phyloP scores from a whole-genome alignment of 257 asterid genomes.

The Paraleonurus japonicus region DNA sequence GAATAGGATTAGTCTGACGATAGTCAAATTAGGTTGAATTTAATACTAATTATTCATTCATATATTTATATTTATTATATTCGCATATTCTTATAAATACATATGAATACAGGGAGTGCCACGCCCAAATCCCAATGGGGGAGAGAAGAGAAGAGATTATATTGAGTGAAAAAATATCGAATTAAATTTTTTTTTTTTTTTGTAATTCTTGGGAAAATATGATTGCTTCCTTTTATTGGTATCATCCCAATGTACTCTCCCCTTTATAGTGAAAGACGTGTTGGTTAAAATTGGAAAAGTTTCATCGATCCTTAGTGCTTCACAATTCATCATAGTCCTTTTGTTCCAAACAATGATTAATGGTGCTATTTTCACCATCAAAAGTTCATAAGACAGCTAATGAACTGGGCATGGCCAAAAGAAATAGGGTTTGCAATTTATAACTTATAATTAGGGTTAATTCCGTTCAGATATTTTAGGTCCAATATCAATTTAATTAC shows the following conservation, averaged over 20 bases:
- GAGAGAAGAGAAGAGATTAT: too few species aligned
- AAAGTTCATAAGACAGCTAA: conserved; percentile 5
- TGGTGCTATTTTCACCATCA: conserved; percentile 1
- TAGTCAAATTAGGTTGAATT: neutral
- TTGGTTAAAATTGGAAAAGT: conserved; percentile 25
- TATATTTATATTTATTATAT: too few species aligned
- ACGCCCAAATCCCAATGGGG: too few species aligned
- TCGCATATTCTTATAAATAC: too few species aligned
- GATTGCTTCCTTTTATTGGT: conserved; percentile 32
- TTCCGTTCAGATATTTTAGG: too few species aligned
- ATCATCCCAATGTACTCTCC: conserved; percentile 19
- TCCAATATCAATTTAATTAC: too few species aligned
- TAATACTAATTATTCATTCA: neutral
- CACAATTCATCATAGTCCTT: conserved; percentile 36
- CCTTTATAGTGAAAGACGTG: conserved; percentile 22
- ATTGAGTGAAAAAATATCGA: too few species aligned
- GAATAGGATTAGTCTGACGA: neutral
- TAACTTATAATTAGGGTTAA: neutral
- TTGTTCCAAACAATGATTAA: conserved; percentile 28
- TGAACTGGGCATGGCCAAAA: neutral
- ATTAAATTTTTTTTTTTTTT: too few species aligned
- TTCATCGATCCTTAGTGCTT: conserved; percentile 27
- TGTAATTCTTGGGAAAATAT: conserved; percentile 16
- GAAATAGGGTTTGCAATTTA: neutral
- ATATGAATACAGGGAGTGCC: too few species aligned